phyloP scores from a whole-genome alignment of 2,329 filamentous ascomycete genomes.

The Blastomyces gilchristii region DNA sequence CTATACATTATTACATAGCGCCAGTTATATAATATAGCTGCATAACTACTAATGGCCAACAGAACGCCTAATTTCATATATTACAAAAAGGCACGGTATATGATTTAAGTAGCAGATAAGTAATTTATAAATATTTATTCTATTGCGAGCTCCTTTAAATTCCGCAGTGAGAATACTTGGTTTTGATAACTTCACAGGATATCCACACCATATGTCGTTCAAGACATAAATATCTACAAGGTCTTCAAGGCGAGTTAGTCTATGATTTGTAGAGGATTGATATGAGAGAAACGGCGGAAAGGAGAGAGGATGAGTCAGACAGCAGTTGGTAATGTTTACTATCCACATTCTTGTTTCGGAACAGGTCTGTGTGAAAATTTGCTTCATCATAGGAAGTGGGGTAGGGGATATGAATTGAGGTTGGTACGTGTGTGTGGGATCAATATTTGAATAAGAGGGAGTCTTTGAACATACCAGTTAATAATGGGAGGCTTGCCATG shows the following conservation, averaged over 20 bases:
- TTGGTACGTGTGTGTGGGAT: conserved; percentile 3
- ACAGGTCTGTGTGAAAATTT: conserved; percentile 48
- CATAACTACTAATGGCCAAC: background rate
- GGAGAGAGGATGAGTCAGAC: conserved; percentile 32
- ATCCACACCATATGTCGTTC: no score
- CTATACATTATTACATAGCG: background rate
- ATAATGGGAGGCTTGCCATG: background rate
- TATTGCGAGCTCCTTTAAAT: background rate
- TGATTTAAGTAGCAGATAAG: background rate
- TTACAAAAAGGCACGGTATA: background rate
- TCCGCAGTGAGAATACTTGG: background rate
- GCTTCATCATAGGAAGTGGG: conserved; percentile 43
- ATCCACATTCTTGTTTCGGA: conserved; percentile 56
- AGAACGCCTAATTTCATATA: background rate
- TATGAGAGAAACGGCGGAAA: background rate
- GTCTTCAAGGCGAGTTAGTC: conserved; percentile 1
- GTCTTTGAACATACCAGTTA: conserved; percentile 11
- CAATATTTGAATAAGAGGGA: conserved; percentile 8
- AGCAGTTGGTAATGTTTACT: conserved; percentile 35
- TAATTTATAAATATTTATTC: background rate
- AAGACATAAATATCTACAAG: background rate
- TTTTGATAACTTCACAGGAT: background rate
- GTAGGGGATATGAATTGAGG: conserved; percentile 12
- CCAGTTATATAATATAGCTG: no score
- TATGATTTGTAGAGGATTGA: background rate